Base-by-base conservation (phyloP, 352 stramenopile genomes). In the Globisporangium emineosum region DNA sequence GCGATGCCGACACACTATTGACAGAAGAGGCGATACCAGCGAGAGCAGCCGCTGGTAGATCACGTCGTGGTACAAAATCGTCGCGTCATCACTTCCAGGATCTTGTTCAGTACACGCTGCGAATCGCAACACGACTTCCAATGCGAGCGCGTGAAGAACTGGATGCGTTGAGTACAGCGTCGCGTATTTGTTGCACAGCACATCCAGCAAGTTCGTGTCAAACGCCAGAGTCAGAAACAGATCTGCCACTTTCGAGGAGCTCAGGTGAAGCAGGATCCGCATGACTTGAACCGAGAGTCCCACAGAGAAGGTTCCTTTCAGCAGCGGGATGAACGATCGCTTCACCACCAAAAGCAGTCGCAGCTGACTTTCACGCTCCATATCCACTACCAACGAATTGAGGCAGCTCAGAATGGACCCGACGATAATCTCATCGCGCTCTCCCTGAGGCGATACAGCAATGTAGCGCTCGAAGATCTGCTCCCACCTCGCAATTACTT, bases 171-270 rank as follows among this genome's bases (percentile, higher is more conserved):
- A 64, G 49, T 86, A 86, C 19, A 79, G 55, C 21, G 62, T 19
- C 1, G 65, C 71, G 57, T 86, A 88, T 55, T 84, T 82, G 29
- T 30, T 69, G 54, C 76, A 79, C 29, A 88, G 76, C n/a, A 65
- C 71, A 32, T 69, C 56, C 17, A 86, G 63, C 9, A 91, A 60
- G 23, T 84, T 75, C 0, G 79, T 87, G 64, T 91, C 82, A 47
- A 75, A 70, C 45, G 79, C 71, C 17, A 91, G 68, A 5, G 82
- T 83, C n/a, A 76, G 58, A 42, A 91, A 88, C 50, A 91, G 67
- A 51, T 88, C 75, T 5, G 56, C 42, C 12, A 88, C 62, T 6
- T 69, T 68, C 17, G 78, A 83, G 19, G 65, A 37, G 58, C 78
- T 83, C 33, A 89, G 25, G 52, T 74, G 77, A 19, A 88, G 67